Conservation (phyloP, 176 grass and related monocot species). For the Avena atlantica region DNA sequence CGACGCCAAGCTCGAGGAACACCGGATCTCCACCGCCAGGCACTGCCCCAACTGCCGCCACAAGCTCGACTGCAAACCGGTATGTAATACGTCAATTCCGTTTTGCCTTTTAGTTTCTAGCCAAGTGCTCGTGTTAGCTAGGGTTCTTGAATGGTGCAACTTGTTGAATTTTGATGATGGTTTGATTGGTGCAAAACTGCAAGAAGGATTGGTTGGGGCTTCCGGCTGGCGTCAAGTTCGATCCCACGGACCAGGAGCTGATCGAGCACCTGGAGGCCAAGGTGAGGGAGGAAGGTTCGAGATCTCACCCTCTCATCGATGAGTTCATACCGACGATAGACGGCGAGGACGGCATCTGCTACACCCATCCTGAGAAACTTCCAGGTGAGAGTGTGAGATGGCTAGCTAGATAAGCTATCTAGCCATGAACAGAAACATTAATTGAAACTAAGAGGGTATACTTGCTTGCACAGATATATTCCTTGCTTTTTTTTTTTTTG, state of each 20-base stretch:
- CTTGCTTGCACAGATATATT: slow-evolving; percentile 51
- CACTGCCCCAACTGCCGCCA: slow-evolving; percentile 91
- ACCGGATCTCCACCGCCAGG: slow-evolving; percentile 75
- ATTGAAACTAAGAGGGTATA: slow-evolving; percentile 17
- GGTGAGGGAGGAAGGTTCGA: slow-evolving; percentile 74
- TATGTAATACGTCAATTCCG: slow-evolving; percentile 46
- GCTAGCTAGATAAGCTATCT: slow-evolving; percentile 18
- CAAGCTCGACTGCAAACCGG: slow-evolving; percentile 89
- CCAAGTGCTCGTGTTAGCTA: slow-evolving; percentile 6
- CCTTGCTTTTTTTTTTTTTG: slow-evolving; percentile 46
- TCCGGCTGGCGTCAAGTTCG: slow-evolving; percentile 96
- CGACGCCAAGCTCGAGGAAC: slow-evolving; percentile 91
- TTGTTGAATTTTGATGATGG: slow-evolving; percentile 38
- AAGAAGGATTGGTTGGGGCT: slow-evolving; percentile 91
- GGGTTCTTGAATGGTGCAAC: slow-evolving; percentile 46
- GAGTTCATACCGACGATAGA: slow-evolving; percentile 98
- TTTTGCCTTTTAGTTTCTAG: slow-evolving; percentile 40
- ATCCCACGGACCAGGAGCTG: slow-evolving; percentile 94
- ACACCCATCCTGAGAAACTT: slow-evolving; percentile 99
- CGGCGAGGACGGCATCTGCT: slow-evolving; percentile 98
- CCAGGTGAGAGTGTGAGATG: slow-evolving; percentile 63
- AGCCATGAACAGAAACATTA: slow-evolving; percentile 36
- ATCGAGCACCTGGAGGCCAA: slow-evolving; percentile 96
- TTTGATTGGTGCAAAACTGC: slow-evolving; percentile 39
- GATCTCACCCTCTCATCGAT: slow-evolving; percentile 93